phyloP scores from a whole-genome alignment of 2,329 filamentous ascomycete species.

The Graphilbum fragrans region DNA sequence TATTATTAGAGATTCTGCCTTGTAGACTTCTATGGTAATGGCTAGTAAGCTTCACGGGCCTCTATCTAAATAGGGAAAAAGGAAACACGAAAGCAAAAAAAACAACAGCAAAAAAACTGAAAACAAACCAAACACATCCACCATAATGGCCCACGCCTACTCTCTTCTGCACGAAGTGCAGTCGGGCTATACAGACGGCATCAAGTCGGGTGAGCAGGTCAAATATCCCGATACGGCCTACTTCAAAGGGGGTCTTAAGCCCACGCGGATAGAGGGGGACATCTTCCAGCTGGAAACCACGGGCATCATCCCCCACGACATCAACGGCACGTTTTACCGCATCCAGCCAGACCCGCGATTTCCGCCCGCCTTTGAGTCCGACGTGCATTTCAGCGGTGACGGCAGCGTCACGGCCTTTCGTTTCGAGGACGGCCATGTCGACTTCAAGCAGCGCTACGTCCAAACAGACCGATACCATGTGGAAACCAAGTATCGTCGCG shows the following conservation, averaged over 20 bases:
- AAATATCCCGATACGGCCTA: slow-evolving; percentile 10
- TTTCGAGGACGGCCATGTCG: slow-evolving; percentile 25
- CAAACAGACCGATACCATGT: slow-evolving; percentile 22
- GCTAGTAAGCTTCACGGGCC: too few species aligned
- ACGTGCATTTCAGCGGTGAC: slow-evolving; percentile 26
- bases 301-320: slow-evolving; percentile 26
- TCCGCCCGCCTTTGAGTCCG: slow-evolving; percentile 41
- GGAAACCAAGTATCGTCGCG: slow-evolving; percentile 17
- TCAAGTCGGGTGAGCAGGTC: slow-evolving; percentile 9
- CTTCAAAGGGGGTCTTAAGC: slow-evolving; percentile 11
- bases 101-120: not conserved
- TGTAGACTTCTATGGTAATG: too few species aligned
- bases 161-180: slow-evolving; percentile 10
- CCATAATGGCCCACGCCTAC: slow-evolving; percentile 12
- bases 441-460: slow-evolving; percentile 30
- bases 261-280: slow-evolving; percentile 11
- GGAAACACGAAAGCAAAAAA: too few species aligned
- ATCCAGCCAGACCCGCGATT: slow-evolving; percentile 41
- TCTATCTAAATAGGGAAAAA: too few species aligned
- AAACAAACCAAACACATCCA: not conserved
- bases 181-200: slow-evolving; percentile 11
- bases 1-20: too few species aligned
- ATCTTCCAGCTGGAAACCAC: slow-evolving; percentile 13
- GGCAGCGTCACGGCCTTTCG: slow-evolving; percentile 27
- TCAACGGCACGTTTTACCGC: slow-evolving; percentile 34